Evolutionary conservation across 306 rosid genomes (phyloP), one percentile per base, ranked within the genome.

Genomic region (Nissolia schottii): DNA sequence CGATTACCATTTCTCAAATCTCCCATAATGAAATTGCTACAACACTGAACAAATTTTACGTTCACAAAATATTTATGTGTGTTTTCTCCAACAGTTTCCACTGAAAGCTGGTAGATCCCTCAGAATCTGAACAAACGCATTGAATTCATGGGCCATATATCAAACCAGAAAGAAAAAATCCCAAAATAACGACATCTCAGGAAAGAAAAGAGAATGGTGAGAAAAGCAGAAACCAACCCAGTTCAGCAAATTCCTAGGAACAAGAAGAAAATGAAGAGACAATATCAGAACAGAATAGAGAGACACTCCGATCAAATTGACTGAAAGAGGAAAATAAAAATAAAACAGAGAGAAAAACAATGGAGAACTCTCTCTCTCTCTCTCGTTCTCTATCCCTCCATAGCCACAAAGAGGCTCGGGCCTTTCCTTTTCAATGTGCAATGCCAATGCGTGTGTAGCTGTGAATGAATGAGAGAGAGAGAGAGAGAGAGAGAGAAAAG

Each of bases 121-220:
- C 24, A 63, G 58, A 84, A 76, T 63, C 75, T 51, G 40, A 54
- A 54, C 12, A 62, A 66, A 49, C 69, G 83, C 83, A 61, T 15
- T 75, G 66, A 38, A 28, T 43, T 74, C 53, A 55, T 16, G 16
- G 13, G 55, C n/a, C 67, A 77, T 48, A 64, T 73, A 77, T 71
- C 75, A 84, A 84, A 67, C 12, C 19, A 35, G 41, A 41, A 66
- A 35, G n/a, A 29, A 83, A 66, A 81, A n/a, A 41, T 43, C 34
- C 19, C 5, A 67, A 3, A n/a, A n/a, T 1, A 5, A 34, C 41
- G 58, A 11, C 38, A 43, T 20, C 16, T 45, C 57, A 34, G 7
- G 35, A 45, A 13, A 25, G 15, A 35, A 15, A 7, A 29, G 48
- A 41, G 24, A 55, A 28, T 13, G 53, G 53, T 18, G 11, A 60